These are phyloP conservation scores for Barbarea vulgaris DNA, from an alignment of 345 rosid genomes.

Conservation along the genomic window DNA sequence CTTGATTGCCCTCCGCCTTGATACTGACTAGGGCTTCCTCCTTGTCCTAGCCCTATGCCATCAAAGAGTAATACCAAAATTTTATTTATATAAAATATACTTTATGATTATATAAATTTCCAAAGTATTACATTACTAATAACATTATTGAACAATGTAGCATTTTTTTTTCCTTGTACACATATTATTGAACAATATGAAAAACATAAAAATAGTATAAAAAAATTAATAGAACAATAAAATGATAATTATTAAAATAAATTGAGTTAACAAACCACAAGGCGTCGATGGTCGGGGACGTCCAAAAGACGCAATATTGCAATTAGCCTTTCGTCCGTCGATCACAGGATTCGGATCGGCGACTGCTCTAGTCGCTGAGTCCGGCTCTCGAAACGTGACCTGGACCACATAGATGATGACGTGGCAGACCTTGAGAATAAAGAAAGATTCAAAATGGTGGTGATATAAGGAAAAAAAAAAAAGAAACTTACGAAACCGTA, in stretches of 20 bases:
- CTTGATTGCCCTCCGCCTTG: constrained; percentile 58
- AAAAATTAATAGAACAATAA: neutral
- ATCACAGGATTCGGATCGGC: constrained; percentile 80
- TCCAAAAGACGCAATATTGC: constrained; percentile 89
- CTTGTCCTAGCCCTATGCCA: constrained; percentile 66
- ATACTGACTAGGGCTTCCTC: constrained; percentile 52
- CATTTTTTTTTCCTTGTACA: neutral
- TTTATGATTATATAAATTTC: neutral
- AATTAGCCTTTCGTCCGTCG: constrained; percentile 89
- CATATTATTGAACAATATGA: neutral
- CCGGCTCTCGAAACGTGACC: constrained; percentile 93
- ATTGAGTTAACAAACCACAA: constrained; percentile 50
- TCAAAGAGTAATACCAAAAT: constrained; percentile 8
- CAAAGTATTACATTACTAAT: neutral
- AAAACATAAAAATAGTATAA: neutral
- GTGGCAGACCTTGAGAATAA: neutral
- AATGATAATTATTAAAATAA: constrained; percentile 11
- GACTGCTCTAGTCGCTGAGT: constrained; percentile 83
- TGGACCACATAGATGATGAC: constrained; percentile 33
- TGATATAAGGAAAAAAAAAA: neutral
- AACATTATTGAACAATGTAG: neutral
- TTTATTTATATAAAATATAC: neutral
- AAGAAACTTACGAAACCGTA: constrained; percentile 83
- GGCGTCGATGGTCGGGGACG: constrained; percentile 86
- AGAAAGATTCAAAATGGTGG: constrained; percentile 1